These are phyloP conservation scores for Claviceps arundinis DNA, from an alignment of 2,329 filamentous ascomycete genomes.

Conservation along the genomic window DNA sequence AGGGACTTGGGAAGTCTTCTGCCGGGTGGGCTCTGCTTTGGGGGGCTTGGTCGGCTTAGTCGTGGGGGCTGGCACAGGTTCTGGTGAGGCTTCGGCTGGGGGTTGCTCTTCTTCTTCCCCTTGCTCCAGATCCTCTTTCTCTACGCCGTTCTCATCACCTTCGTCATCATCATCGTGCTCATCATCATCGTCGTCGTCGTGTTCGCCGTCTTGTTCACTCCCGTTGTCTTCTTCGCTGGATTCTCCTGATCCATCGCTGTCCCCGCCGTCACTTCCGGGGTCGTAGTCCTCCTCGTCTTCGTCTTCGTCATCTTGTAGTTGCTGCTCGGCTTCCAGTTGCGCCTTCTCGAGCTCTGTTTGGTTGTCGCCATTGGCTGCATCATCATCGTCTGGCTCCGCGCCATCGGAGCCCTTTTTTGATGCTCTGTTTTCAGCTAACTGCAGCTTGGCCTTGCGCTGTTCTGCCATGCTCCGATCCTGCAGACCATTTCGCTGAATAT, in stretches of 20 bases:
- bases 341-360: constrained; percentile 37
- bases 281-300: constrained; percentile 56
- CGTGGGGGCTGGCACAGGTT: constrained; percentile 4
- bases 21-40: constrained; percentile 6
- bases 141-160: constrained; percentile 19
- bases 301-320: constrained; percentile 46
- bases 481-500: constrained; percentile 45
- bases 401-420: constrained; percentile 31
- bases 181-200: constrained; percentile 26
- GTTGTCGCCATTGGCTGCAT: constrained; percentile 17
- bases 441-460: constrained; percentile 49
- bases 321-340: constrained; percentile 36
- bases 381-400: constrained; percentile 20
- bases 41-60: constrained; percentile 4
- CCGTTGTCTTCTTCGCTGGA: constrained; percentile 39
- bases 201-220: constrained; percentile 34
- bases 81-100: constrained; percentile 6
- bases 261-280: constrained; percentile 41
- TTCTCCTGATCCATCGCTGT: constrained; percentile 42
- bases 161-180: constrained; percentile 19
- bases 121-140: constrained; percentile 8
- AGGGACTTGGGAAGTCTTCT: constrained; percentile 7
- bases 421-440: constrained; percentile 45
- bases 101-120: constrained; percentile 9
- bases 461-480: constrained; percentile 59